Conservation (phyloP, 768 basidiomycete genomes). For the Lactarius evosmus region DNA sequence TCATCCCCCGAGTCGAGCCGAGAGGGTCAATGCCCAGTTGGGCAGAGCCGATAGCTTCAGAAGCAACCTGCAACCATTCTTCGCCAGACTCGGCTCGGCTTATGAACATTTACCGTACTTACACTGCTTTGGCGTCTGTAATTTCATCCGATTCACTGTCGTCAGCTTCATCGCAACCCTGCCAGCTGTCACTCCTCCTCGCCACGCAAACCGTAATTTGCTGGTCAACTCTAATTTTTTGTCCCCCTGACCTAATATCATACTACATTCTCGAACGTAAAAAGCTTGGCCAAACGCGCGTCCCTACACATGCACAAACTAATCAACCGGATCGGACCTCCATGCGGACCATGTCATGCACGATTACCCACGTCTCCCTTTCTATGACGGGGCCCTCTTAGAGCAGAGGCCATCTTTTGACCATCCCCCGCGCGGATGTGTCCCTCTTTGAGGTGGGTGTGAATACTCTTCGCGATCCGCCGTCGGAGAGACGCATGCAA, state of each 20-base stretch:
- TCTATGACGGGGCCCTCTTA: slow-evolving; percentile 29
- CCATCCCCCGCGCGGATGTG: slow-evolving; percentile 31
- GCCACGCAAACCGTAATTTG: slow-evolving; percentile 1
- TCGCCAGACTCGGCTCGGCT: not conserved
- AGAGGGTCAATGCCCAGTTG: slow-evolving; percentile 7
- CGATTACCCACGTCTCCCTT: not conserved
- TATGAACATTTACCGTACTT: too few relatives aligned
- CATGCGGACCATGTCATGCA: not conserved
- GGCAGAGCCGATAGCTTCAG: slow-evolving; percentile 13
- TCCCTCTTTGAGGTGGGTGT: slow-evolving; percentile 32
- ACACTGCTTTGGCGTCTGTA: not conserved
- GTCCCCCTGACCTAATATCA: not conserved
- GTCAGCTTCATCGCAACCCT: slow-evolving; percentile 8
- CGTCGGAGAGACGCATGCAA: slow-evolving; percentile 45
- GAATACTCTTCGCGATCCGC: slow-evolving; percentile 40
- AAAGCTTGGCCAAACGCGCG: not conserved
- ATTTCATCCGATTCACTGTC: not conserved
- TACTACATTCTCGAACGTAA: slow-evolving; percentile 7
- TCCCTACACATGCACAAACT: slow-evolving; percentile 1
- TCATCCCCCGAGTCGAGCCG: slow-evolving; percentile 20
- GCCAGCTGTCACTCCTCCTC: slow-evolving; percentile 18
- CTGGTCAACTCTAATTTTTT: slow-evolving; percentile 23
- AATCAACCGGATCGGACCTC: slow-evolving; percentile 10
- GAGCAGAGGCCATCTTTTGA: slow-evolving; percentile 36
- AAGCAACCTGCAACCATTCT: not conserved